Evolutionary conservation across 2,329 filamentous ascomycete genomes (phyloP), one percentile per base, ranked within the genome.

Genomic region (Trichoderma guizhouense): DNA sequence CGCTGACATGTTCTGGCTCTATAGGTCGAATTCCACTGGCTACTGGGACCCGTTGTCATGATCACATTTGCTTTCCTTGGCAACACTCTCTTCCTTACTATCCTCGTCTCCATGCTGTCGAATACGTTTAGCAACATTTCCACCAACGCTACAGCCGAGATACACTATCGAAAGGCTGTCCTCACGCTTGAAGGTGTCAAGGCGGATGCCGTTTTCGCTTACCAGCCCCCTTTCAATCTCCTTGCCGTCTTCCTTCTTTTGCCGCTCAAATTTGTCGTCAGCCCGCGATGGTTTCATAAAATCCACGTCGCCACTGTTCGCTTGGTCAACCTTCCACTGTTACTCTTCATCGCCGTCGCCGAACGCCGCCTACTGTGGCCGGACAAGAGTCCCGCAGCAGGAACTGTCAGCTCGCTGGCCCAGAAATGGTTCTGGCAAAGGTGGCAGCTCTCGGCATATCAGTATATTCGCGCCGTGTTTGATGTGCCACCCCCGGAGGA

Each of bases 251-350:
- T 93, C 72, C 79, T 94, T 32, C 85, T 96, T 18, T 85, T 95
- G 2, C 93, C 93, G 0, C 86, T 96, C 73, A 94, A 94, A 76
- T 93, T 93, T 76, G 76, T 93, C n/a, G 85, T 94, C 43, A 90
- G 89, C n/a, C 89, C 92, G 0, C 90, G 93, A 58, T 95, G 93
- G 93, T 96, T 96, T 79, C 93, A 97, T 84, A 96, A 95, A 82
- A 92, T 95, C 77, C 94, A 97, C 78, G 93, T 97, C 71, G 89
- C 90, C 72, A 88, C 89, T 11, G 91, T 96, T 26, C 90, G 93
- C 47, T 82, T 90, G 9, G 86, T 95, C 76, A 96, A 96, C 79
- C 85, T 92, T 3, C 93, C 93, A 0, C 83, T 95, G 6, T 85
- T 97, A 2, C 85, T 95, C 5, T 76, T 91, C 72, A 92, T 97